phyloP scores from a whole-genome alignment of 176 grass and related monocot genomes.

The Oropetium thomaeum region DNA sequence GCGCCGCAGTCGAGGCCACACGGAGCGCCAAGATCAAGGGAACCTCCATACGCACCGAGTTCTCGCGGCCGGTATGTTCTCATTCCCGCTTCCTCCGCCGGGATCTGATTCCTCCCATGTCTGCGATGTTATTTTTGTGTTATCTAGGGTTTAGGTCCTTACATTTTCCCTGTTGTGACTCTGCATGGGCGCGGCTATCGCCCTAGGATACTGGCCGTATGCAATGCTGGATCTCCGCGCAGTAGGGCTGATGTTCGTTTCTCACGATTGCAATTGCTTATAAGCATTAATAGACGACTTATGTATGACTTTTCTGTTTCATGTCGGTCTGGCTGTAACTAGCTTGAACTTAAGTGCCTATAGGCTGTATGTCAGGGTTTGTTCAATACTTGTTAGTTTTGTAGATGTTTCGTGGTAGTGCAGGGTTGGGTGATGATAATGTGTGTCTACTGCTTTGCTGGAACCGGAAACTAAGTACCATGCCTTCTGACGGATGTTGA shows the following conservation, averaged over 20 bases:
- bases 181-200: too few species aligned
- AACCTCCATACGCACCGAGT: conserved; percentile 51
- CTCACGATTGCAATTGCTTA: neutral
- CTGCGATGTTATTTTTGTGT: neutral
- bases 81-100: neutral
- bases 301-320: neutral
- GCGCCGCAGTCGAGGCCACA: conserved; percentile 51
- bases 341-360: neutral
- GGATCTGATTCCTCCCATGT: conserved; percentile 14
- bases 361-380: conserved; percentile 4
- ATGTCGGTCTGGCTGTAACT: neutral
- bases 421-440: neutral
- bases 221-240: neutral
- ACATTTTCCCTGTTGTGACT: neutral
- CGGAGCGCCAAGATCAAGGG: conserved; percentile 54
- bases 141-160: conserved; percentile 9
- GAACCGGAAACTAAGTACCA: neutral
- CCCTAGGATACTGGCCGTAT: neutral
- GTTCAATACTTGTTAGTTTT: neutral
- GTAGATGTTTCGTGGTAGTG: neutral
- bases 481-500: neutral
- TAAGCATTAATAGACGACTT: neutral
- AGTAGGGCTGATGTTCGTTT: neutral
- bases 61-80: conserved; percentile 63
- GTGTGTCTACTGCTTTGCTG: conserved; percentile 1